Evolutionary conservation across 108 stramenopile genomes (phyloP), one percentile per base, ranked within the genome.

Genomic region (Pseudonitzschia pungens): DNA sequence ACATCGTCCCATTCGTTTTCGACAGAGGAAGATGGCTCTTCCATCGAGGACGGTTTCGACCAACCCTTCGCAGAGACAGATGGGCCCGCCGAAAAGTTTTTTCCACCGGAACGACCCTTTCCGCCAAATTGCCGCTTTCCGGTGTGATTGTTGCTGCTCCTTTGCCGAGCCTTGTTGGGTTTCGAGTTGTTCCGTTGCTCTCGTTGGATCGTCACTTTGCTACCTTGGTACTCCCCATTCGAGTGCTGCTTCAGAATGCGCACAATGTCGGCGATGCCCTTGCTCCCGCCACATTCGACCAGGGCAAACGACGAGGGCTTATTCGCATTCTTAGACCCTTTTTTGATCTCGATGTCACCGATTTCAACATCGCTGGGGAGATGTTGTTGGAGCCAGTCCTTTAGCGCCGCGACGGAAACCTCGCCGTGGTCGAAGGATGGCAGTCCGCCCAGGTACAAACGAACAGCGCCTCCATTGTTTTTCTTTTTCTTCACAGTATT

Each of bases 1-100:
- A 26, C 24, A 55, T 55, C 54, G 2, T 21, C 12, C 27, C 57
- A 58, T 9, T 58, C 57, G 27, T 58, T 58, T 58, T 58, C 29
- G 21, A 58, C 41, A 5, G 15, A 6, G 33, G 36, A 26, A 20
- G 33, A 28, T 42, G 33, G 15, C 28, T 40, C 41, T 40, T 24
- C 64, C 24, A 21, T 36, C 64, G 36, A n/a, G 27, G 66, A 45
- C 43, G 66, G 66, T 50, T 67, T 67, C 40, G 66, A 44, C 66
- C 66, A 67, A 15, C 66, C 66, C 26, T 67, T 67, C 28, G 43
- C n/a, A n/a, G 43, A 2, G 15, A 67, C 20, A 15, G 45, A 62
- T 62, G 60, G 33, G 18, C 60, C 60, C 7, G 14, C 32, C n/a
- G 32, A 40, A 62, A n/a, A 62, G n/a, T 12, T 33, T 4, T 41